A percentile compares a stretch with the other conserved stretches of the same genome.
Evolutionary conservation across 176 grass and related monocot species (phyloP).

Genomic region (Secale cereale): DNA sequence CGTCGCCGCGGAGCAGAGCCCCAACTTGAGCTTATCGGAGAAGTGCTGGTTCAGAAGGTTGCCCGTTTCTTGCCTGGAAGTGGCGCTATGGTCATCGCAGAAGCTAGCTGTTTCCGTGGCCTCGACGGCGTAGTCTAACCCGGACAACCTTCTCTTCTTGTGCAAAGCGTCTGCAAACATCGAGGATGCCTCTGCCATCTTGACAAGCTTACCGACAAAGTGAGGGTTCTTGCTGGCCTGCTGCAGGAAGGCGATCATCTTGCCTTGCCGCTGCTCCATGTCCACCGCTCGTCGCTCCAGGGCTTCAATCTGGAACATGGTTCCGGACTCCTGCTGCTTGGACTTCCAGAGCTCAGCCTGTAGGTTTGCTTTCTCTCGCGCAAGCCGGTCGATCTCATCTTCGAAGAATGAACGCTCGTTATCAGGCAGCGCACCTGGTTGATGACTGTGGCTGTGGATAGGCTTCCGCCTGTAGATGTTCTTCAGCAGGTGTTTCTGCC

Average conservation of each 20-base stretch:
- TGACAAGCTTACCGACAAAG: conserved; percentile 79
- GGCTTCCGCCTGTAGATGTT: conserved; percentile 89
- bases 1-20: conserved; percentile 53
- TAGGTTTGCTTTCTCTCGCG: conserved; percentile 56
- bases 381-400: conserved; percentile 87
- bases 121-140: conserved; percentile 39
- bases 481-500: conserved; percentile 85
- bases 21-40: conserved; percentile 85
- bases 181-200: conserved; percentile 65
- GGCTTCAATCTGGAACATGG: conserved; percentile 66
- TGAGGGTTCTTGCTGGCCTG: conserved; percentile 63
- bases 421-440: conserved; percentile 44
- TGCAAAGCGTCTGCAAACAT: conserved; percentile 42
- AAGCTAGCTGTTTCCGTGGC: conserved; percentile 50
- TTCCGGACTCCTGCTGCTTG: conserved; percentile 65
- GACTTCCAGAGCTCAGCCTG: conserved; percentile 61
- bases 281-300: conserved; percentile 60
- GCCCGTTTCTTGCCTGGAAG: conserved; percentile 54
- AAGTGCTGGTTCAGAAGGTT: conserved; percentile 57
- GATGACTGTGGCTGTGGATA: conserved; percentile 89
- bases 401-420: conserved; percentile 69
- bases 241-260: conserved; percentile 82
- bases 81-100: conserved; percentile 76
- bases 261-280: conserved; percentile 83
- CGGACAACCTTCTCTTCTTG: conserved; percentile 80